Evolutionary conservation across 2,329 filamentous ascomycete species (phyloP).

Genomic region (Cordyceps fumosorosea): DNA sequence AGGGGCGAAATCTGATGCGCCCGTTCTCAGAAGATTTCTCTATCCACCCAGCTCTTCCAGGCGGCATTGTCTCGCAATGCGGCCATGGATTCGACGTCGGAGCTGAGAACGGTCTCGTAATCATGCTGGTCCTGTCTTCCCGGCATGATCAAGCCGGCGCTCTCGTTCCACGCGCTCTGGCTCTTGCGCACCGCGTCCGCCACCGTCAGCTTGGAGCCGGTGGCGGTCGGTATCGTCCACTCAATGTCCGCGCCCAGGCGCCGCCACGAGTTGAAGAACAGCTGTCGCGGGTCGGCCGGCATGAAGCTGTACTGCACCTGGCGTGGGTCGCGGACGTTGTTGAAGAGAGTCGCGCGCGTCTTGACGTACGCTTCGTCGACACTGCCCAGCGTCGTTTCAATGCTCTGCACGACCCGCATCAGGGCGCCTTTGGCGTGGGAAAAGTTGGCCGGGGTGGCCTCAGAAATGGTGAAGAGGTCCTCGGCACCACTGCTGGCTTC

Average conservation of each 20-base stretch:
- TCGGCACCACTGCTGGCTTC: constrained; percentile 23
- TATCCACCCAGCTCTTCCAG: constrained; percentile 25
- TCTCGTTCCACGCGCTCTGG: constrained; percentile 24
- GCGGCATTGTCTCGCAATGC: constrained; percentile 19
- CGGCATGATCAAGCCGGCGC: constrained; percentile 27
- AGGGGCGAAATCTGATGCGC: background rate
- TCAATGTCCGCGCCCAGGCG: constrained; percentile 35
- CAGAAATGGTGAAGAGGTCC: constrained; percentile 16
- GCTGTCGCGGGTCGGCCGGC: constrained; percentile 31
- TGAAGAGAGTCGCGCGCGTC: constrained; percentile 31
- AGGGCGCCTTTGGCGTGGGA: constrained; percentile 19
- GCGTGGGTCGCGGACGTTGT: constrained; percentile 31
- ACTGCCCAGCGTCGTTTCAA: constrained; percentile 21
- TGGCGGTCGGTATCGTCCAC: constrained; percentile 27
- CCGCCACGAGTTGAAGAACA: constrained; percentile 41
- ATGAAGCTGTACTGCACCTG: constrained; percentile 34
- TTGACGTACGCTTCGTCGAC: constrained; percentile 37
- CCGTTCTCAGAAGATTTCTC: background rate
- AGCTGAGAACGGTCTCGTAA: constrained; percentile 27
- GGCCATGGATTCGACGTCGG: constrained; percentile 25
- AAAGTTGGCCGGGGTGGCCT: constrained; percentile 15
- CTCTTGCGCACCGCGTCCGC: constrained; percentile 27
- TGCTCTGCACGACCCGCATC: constrained; percentile 22
- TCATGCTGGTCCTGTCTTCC: constrained; percentile 18
- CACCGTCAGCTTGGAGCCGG: background rate